Evolutionary conservation across 192 early-diverging fungal species (phyloP).

Genomic region (Funneliformis mosseae): DNA sequence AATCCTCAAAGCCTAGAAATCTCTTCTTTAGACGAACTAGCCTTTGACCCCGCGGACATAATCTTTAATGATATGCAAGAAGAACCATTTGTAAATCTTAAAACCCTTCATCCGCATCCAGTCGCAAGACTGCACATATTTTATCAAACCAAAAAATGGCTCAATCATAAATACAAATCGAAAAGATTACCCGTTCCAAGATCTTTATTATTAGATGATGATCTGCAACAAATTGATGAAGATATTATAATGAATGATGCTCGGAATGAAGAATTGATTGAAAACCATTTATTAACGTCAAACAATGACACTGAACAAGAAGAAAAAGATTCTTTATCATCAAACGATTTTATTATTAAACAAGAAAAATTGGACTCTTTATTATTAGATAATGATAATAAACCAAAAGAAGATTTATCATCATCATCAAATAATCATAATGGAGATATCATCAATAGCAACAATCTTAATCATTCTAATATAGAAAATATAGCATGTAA

Average conservation of each 20-base stretch:
- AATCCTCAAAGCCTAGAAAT: neutral
- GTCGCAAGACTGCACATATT: neutral
- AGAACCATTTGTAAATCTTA: neutral
- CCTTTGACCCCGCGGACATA: neutral
- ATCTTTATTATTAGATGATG: neutral
- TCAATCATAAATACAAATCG: neutral
- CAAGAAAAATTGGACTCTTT: neutral
- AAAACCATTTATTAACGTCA: neutral
- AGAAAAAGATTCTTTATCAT: neutral
- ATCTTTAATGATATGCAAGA: neutral
- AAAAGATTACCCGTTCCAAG: neutral
- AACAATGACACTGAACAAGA: neutral
- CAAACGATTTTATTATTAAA: too few relatives aligned
- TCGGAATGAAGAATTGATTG: neutral
- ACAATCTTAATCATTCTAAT: too few relatives aligned
- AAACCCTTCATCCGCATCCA: neutral
- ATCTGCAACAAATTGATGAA: neutral
- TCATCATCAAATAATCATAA: too few relatives aligned
- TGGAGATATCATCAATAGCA: too few relatives aligned
- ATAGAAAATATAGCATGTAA: too few relatives aligned
- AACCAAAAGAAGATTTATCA: neutral
- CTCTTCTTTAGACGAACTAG: neutral
- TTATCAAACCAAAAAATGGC: neutral
- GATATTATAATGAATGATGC: neutral
- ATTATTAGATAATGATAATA: neutral